phyloP scores from a whole-genome alignment of 192 early-diverging fungal species.

The Gaertneriomyces semiglobifer region DNA sequence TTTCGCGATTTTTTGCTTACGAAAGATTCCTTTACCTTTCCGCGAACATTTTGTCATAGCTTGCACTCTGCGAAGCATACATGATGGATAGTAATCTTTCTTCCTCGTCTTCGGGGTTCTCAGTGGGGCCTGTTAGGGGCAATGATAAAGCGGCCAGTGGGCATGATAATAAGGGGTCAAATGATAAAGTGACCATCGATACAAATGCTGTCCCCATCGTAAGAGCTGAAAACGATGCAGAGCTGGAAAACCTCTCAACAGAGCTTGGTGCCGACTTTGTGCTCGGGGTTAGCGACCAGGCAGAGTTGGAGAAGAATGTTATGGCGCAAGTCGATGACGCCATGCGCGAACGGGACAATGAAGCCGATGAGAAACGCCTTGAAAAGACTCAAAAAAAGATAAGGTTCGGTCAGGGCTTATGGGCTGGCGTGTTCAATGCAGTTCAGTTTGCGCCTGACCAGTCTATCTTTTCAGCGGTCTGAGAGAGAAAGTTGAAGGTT shows the following conservation, averaged over 20 bases:
- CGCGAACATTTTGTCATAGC: too few species aligned
- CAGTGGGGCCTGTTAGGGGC: too few species aligned
- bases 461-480: conserved; percentile 1
- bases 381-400: conserved; percentile 37
- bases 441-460: not conserved
- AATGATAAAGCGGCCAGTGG: too few species aligned
- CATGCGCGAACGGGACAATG: conserved; percentile 58
- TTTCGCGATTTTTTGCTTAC: too few species aligned
- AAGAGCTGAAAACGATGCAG: not conserved
- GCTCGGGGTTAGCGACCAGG: conserved; percentile 53
- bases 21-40: too few species aligned
- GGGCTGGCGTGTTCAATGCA: conserved; percentile 7
- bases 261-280: conserved; percentile 27
- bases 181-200: too few species aligned
- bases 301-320: conserved; percentile 59
- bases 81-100: too few species aligned
- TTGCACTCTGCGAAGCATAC: too few species aligned
- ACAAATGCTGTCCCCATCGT: too few species aligned
- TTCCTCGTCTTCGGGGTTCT: too few species aligned
- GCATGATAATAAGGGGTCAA: too few species aligned
- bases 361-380: conserved; percentile 63
- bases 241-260: conserved; percentile 12
- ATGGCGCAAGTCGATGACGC: conserved; percentile 61
- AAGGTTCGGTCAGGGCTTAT: conserved; percentile 16
- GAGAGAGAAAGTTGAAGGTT: conserved; percentile 9